Evolutionary conservation across 2,329 filamentous ascomycete species (phyloP).

Genomic region (Didymella keratinophila): DNA sequence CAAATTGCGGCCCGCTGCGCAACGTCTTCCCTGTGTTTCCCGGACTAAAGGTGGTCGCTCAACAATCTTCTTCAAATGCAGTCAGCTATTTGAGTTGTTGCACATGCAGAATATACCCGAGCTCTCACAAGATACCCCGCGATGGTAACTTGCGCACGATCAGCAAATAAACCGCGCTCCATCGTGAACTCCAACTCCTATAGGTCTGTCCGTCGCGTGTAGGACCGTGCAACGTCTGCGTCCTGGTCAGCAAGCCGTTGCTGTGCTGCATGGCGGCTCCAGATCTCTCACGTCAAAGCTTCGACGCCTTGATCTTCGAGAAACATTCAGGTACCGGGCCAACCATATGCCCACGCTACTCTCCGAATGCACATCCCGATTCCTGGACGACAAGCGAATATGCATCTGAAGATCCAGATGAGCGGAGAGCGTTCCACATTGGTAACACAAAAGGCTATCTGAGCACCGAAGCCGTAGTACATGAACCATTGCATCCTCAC

Average conservation of each 20-base stretch:
- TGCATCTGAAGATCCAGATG: not conserved
- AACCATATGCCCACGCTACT: not conserved
- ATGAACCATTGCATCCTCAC: not conserved
- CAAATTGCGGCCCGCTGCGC: not conserved
- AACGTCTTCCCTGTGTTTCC: not conserved
- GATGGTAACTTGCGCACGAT: not conserved
- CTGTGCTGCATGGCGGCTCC: constrained; percentile 2
- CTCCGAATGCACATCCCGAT: not conserved
- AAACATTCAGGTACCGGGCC: not conserved
- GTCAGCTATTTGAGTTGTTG: not conserved
- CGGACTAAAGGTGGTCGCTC: not conserved
- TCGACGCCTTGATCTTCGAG: not conserved
- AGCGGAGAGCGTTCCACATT: not conserved
- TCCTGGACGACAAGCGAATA: not conserved
- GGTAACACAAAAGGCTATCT: constrained; percentile 1
- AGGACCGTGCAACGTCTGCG: not conserved
- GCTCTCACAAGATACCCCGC: not conserved
- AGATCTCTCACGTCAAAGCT: not conserved
- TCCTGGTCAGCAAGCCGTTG: not conserved
- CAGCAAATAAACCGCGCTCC: not conserved
- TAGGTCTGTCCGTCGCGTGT: not conserved
- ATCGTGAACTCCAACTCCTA: not conserved
- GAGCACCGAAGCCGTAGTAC: not conserved
- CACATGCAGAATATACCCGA: not conserved
- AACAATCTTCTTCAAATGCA: not conserved